phyloP scores from a whole-genome alignment of 2,329 filamentous ascomycete species.

The Drechmeria coniospora region DNA sequence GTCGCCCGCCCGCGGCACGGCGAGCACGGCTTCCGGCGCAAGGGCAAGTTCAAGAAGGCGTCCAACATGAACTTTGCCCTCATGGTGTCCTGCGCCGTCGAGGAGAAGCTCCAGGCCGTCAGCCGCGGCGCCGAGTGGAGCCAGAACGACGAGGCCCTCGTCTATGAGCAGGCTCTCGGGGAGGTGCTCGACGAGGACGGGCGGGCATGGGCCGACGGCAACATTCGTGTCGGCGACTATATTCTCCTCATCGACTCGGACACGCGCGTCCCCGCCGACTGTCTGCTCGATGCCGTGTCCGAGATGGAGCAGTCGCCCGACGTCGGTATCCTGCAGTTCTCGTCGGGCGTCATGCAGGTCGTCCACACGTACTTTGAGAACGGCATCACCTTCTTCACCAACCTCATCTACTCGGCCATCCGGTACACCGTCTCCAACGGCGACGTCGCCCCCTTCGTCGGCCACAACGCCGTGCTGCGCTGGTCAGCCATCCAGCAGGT shows the following conservation, averaged over 20 bases:
- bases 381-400: slow-evolving; percentile 56
- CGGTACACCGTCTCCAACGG: slow-evolving; percentile 64
- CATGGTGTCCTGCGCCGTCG: slow-evolving; percentile 53
- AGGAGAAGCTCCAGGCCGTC: slow-evolving; percentile 47
- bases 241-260: slow-evolving; percentile 63
- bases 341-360: slow-evolving; percentile 66
- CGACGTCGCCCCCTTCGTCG: slow-evolving; percentile 64
- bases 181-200: slow-evolving; percentile 52
- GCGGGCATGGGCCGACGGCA: slow-evolving; percentile 67
- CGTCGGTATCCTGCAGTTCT: slow-evolving; percentile 66
- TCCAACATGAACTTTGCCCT: slow-evolving; percentile 61
- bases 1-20: slow-evolving; percentile 50
- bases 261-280: slow-evolving; percentile 63
- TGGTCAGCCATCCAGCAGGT: slow-evolving; percentile 65
- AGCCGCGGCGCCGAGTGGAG: slow-evolving; percentile 47
- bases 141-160: slow-evolving; percentile 50
- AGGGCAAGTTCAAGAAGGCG: slow-evolving; percentile 55
- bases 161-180: slow-evolving; percentile 50
- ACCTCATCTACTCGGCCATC: slow-evolving; percentile 64
- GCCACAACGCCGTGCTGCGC: slow-evolving; percentile 64
- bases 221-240: slow-evolving; percentile 75
- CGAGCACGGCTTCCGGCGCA: slow-evolving; percentile 44
- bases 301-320: slow-evolving; percentile 71
- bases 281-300: slow-evolving; percentile 61
- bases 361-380: slow-evolving; percentile 59